A percentile compares a stretch with the other conserved stretches of the same genome.
These are phyloP conservation scores for Hypoxylon lienhwacheense DNA, from an alignment of 495 filamentous ascomycete species.

Conservation along the genomic window DNA sequence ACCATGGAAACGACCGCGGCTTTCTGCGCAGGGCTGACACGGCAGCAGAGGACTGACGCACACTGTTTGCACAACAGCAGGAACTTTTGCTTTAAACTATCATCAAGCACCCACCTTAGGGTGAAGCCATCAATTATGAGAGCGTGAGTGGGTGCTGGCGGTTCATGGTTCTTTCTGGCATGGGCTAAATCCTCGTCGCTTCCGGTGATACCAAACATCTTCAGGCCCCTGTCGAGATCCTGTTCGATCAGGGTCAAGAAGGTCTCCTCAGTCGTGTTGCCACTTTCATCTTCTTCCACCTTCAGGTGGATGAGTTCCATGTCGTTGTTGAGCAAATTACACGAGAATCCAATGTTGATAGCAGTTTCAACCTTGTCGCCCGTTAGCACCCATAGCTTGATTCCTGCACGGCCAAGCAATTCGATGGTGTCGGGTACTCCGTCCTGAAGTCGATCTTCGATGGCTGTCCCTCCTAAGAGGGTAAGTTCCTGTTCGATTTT, in stretches of 20 bases:
- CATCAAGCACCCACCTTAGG: conserved; percentile 83
- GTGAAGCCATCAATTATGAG: conserved; percentile 96
- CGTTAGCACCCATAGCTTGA: conserved; percentile 99
- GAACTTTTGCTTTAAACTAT: conserved; percentile 84
- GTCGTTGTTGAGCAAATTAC: conserved; percentile 94
- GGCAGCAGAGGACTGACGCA: conserved; percentile 94
- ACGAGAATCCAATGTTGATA: conserved; percentile 99
- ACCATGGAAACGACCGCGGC: conserved; percentile 97
- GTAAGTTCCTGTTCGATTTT: conserved; percentile 86
- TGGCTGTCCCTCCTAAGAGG: conserved; percentile 92
- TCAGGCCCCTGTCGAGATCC: conserved; percentile 73
- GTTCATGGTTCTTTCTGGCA: conserved; percentile 78
- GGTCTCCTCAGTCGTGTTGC: conserved; percentile 39
- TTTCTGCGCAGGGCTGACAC: conserved; percentile 96
- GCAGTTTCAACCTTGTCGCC: conserved; percentile 99
- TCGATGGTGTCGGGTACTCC: conserved; percentile 97
- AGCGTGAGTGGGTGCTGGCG: conserved; percentile 88
- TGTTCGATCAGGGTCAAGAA: conserved; percentile 61
- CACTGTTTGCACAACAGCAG: conserved; percentile 96
- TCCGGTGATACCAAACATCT: conserved; percentile 76
- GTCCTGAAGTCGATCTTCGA: conserved; percentile 96
- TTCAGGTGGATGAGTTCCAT: conserved; percentile 97
- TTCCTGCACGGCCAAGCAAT: conserved; percentile 87
- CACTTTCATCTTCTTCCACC: conserved; percentile 67
- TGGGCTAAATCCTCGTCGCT: conserved; percentile 81